phyloP scores from a whole-genome alignment of 225 moss, liverwort and hornwort species.

The Bryoerythrophyllum caledonicum region DNA sequence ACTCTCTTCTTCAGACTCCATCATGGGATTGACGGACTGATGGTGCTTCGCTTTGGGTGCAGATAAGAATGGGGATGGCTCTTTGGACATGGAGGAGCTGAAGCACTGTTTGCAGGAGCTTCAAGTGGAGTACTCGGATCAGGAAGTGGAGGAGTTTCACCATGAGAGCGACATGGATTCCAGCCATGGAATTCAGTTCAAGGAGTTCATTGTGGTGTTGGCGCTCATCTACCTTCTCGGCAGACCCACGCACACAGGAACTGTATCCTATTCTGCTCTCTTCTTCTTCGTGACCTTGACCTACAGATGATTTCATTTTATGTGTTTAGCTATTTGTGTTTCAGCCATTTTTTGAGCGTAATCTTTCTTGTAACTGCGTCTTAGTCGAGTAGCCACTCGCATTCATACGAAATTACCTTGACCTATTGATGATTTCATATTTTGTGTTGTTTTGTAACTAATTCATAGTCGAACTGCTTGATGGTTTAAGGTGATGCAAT shows the following conservation, averaged over 20 bases:
- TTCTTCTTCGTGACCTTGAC: background rate
- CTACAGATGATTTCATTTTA: no score
- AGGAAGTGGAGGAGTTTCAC: conserved; percentile 77
- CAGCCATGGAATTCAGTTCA: conserved; percentile 86
- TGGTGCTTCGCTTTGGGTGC: conserved; percentile 20
- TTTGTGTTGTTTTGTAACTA: background rate
- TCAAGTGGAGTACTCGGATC: conserved; percentile 71
- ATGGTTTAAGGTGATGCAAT: conserved; percentile 6
- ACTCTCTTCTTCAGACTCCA: background rate
- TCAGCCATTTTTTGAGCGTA: no score
- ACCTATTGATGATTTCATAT: no score
- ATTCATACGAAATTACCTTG: no score
- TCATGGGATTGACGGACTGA: background rate
- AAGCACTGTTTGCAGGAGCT: conserved; percentile 77
- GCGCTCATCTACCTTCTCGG: conserved; percentile 88
- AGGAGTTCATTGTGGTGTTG: conserved; percentile 88
- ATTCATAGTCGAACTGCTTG: background rate
- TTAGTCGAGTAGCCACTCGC: no score
- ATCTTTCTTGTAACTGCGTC: no score
- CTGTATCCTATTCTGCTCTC: conserved; percentile 39
- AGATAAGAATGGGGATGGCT: conserved; percentile 78
- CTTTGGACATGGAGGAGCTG: conserved; percentile 78
- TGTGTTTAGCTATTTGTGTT: no score
- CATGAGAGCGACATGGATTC: conserved; percentile 90
- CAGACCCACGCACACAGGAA: conserved; percentile 52